These are phyloP conservation scores for Luffa aegyptiaca DNA, from an alignment of 306 rosid species.

Conservation along the genomic window DNA sequence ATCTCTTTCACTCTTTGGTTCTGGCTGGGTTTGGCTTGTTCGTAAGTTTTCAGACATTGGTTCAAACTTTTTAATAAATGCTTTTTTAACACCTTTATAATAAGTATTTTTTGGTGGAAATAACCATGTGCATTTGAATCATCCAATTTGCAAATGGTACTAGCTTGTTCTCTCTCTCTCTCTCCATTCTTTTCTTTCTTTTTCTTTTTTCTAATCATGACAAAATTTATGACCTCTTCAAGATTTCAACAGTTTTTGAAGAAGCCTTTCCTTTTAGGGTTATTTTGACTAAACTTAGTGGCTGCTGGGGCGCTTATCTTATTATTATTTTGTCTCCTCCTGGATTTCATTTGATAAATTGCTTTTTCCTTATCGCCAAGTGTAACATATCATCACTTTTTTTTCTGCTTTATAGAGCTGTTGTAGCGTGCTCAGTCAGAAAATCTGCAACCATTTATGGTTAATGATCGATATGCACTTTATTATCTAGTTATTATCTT, in stretches of 20 bases:
- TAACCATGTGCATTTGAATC: background rate
- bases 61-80: background rate
- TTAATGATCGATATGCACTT: background rate
- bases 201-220: background rate
- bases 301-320: background rate
- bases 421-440: background rate
- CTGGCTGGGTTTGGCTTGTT: slow-evolving; percentile 99
- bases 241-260: background rate
- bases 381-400: background rate
- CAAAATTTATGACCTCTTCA: background rate
- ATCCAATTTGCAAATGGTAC: background rate
- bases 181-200: background rate
- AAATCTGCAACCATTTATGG: background rate
- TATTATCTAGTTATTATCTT: background rate
- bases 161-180: background rate
- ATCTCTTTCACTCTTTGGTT: slow-evolving; percentile 71
- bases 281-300: background rate
- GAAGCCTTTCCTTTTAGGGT: background rate
- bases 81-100: background rate
- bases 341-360: background rate
- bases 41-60: slow-evolving; percentile 43
- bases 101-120: background rate
- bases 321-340: background rate
- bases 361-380: background rate
- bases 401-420: background rate